A percentile compares a stretch with the other conserved stretches of the same genome.
Conservation (phyloP, 2,329 filamentous ascomycete species). For the Fusarium sp. region DNA sequence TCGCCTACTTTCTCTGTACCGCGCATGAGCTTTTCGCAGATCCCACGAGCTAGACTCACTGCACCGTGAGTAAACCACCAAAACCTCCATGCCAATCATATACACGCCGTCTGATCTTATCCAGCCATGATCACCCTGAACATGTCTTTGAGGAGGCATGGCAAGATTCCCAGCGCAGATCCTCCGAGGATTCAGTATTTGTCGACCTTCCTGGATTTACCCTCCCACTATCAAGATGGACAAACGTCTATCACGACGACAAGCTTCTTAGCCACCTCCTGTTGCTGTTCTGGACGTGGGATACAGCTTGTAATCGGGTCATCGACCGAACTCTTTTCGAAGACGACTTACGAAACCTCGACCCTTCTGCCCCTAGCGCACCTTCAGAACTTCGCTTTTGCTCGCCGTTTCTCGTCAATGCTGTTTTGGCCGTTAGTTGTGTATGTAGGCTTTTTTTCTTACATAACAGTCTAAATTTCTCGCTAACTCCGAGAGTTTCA, state of each 20-base stretch:
- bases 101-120: not conserved
- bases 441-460: conserved; percentile 17
- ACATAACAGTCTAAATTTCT: not conserved
- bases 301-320: conserved; percentile 25
- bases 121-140: conserved; percentile 2
- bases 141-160: conserved; percentile 17
- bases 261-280: conserved; percentile 27
- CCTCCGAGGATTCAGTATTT: conserved; percentile 4
- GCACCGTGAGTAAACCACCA: conserved; percentile 15
- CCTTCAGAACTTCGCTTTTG: conserved; percentile 27
- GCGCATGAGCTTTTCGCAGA: conserved; percentile 1
- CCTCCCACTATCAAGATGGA: conserved; percentile 35
- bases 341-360: conserved; percentile 24
- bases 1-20: not conserved
- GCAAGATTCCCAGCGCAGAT: not conserved
- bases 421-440: conserved; percentile 36
- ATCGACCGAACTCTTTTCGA: conserved; percentile 32
- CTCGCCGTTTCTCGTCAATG: conserved; percentile 37
- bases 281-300: conserved; percentile 32
- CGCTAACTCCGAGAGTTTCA: not conserved
- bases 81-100: too few species aligned
- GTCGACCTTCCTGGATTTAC: conserved; percentile 10
- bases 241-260: conserved; percentile 16
- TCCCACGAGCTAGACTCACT: conserved; percentile 12
- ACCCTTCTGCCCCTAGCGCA: not conserved